Conservation (phyloP, 2,329 filamentous ascomycete genomes). For the Pseudocercospora ulei region DNA sequence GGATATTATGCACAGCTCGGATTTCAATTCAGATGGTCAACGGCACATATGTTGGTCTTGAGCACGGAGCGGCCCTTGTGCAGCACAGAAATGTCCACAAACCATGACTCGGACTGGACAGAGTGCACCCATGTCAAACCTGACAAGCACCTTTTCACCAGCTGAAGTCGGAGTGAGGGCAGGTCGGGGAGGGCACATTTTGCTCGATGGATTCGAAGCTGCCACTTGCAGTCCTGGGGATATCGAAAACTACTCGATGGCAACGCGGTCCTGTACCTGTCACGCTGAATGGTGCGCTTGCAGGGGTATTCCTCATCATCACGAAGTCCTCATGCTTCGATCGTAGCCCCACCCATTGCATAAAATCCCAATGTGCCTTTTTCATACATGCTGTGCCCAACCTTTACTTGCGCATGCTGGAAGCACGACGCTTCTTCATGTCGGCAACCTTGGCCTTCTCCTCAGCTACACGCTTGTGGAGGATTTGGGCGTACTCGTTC, state of each 20-base stretch:
- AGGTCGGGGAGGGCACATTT: constrained; percentile 16
- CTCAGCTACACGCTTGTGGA: constrained; percentile 95
- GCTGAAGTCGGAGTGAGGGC: not conserved
- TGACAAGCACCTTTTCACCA: no score
- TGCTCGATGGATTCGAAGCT: constrained; percentile 18
- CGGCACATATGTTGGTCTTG: no score
- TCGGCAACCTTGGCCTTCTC: constrained; percentile 90
- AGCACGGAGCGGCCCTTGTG: no score
- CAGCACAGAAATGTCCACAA: no score
- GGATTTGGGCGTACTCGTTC: constrained; percentile 93
- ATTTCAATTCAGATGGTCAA: no score
- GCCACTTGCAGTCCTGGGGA: constrained; percentile 10
- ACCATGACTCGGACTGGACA: no score
- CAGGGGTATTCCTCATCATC: constrained; percentile 16
- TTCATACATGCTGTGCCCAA: constrained; percentile 12
- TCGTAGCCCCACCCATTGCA: constrained; percentile 18
- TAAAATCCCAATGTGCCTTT: constrained; percentile 17
- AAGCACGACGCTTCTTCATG: constrained; percentile 91
- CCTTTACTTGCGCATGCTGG: constrained; percentile 75
- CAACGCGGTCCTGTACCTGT: constrained; percentile 17
- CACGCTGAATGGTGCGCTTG: constrained; percentile 18
- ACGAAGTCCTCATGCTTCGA: constrained; percentile 16
- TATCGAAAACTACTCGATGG: constrained; percentile 10
- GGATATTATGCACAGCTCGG: no score
- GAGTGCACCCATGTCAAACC: no score